phyloP scores from a whole-genome alignment of 495 filamentous ascomycete genomes.

The Penicillium paradoxum region DNA sequence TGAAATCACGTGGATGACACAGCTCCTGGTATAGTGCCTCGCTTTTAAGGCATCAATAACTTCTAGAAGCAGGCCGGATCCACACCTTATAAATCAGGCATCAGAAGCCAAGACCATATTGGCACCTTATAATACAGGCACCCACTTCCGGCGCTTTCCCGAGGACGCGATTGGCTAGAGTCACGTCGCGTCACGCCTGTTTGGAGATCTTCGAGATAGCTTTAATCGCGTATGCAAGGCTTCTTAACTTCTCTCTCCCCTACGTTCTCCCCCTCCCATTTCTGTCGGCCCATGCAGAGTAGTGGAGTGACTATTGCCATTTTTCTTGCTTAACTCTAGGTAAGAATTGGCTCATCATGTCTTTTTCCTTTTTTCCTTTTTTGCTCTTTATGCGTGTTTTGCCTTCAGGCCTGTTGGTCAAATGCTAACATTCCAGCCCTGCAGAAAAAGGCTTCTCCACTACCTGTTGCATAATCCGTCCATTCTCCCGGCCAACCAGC shows the following conservation, averaged over 20 bases:
- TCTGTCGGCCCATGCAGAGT: constrained; percentile 10
- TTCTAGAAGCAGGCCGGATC: not conserved
- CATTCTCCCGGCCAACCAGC: constrained; percentile 30
- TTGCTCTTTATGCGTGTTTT: constrained; percentile 2
- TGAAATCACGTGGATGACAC: not conserved
- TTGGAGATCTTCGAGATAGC: constrained; percentile 32
- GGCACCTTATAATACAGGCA: not conserved
- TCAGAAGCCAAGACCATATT: no score
- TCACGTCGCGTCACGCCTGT: constrained; percentile 48
- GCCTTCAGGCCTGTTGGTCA: constrained; percentile 3
- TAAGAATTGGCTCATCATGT: constrained; percentile 13
- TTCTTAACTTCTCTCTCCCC: constrained; percentile 20
- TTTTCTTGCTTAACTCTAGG: constrained; percentile 6
- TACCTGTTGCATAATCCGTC: constrained; percentile 21
- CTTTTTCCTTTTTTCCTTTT: not conserved
- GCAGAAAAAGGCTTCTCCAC: constrained; percentile 18
- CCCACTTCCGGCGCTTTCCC: constrained; percentile 2
- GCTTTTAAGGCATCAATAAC: not conserved
- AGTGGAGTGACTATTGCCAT: constrained; percentile 12
- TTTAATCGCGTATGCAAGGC: constrained; percentile 42
- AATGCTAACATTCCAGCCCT: constrained; percentile 26
- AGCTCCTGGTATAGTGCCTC: not conserved
- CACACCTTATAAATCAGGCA: no score
- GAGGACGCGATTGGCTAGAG: constrained; percentile 36
- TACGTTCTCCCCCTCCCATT: constrained; percentile 22